Percentiles rank a stretch among this genome's conserved stretches.
phyloP scores from a whole-genome alignment of 2,329 filamentous ascomycete genomes.

The Penicillium corylophilum region DNA sequence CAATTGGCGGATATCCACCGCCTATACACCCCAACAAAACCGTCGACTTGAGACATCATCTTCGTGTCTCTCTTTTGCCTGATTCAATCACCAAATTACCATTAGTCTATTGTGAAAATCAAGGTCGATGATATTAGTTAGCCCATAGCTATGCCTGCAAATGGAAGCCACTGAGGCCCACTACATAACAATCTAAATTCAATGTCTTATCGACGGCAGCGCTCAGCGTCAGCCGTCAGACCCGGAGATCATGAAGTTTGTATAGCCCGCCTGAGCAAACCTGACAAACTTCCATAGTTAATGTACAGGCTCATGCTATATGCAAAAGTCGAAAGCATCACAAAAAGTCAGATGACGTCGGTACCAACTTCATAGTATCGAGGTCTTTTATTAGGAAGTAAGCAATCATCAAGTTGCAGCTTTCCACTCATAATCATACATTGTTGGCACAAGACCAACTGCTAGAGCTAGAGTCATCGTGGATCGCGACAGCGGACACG shows the following conservation, averaged over 20 bases:
- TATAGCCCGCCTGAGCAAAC: not conserved
- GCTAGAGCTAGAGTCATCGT: constrained; percentile 21
- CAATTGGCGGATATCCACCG: not conserved
- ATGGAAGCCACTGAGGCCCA: no score
- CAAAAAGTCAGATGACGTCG: not conserved
- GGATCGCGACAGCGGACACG: constrained; percentile 28
- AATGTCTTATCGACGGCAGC: not conserved
- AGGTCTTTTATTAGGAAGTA: not conserved
- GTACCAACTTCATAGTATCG: not conserved
- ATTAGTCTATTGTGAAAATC: no score
- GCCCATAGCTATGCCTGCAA: no score
- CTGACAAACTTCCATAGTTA: not conserved
- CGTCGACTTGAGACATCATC: not conserved
- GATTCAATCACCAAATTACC: no score
- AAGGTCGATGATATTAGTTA: no score
- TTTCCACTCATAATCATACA: constrained; percentile 10
- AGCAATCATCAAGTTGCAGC: not conserved
- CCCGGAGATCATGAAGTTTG: not conserved
- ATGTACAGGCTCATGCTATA: not conserved
- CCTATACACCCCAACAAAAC: not conserved
- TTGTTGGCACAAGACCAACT: constrained; percentile 30
- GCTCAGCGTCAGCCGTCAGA: not conserved
- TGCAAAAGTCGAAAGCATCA: not conserved
- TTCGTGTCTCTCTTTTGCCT: not conserved
- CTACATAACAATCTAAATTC: not conserved